Conservation (phyloP, 2,329 filamentous ascomycete species). For the Neonectria hederae region DNA sequence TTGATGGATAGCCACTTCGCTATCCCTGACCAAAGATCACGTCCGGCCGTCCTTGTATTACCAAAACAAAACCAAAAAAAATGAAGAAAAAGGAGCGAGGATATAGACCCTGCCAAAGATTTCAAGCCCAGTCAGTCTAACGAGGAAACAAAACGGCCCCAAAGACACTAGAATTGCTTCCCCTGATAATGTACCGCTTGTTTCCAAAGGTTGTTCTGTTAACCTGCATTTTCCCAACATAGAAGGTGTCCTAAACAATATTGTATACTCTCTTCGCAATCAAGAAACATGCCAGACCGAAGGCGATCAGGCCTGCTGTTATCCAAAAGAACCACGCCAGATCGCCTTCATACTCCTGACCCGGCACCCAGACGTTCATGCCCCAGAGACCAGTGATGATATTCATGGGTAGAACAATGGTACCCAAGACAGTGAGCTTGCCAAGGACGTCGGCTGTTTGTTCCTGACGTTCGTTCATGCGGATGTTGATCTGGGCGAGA, state of each 20-base stretch:
- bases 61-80: no score
- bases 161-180: background rate
- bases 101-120: conserved; percentile 15
- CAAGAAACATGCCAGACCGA: conserved; percentile 81
- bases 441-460: conserved; percentile 94
- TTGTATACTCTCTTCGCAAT: conserved; percentile 86
- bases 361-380: conserved; percentile 97
- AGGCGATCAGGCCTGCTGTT: conserved; percentile 78
- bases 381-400: conserved; percentile 99
- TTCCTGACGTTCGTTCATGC: conserved; percentile 98
- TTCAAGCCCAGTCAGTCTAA: conserved; percentile 3
- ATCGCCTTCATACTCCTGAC: conserved; percentile 82
- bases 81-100: conserved; percentile 11
- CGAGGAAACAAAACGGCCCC: conserved; percentile 11
- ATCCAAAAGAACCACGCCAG: conserved; percentile 79
- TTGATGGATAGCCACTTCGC: background rate
- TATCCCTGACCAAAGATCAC: background rate
- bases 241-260: conserved; percentile 66
- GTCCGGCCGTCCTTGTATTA: conserved; percentile 5
- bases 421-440: conserved; percentile 93
- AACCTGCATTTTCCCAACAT: background rate
- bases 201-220: background rate
- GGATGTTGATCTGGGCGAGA: conserved; percentile 98
- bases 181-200: background rate
- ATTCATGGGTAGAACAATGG: conserved; percentile 98